Evolutionary conservation across 352 stramenopile genomes (phyloP), one percentile per base, ranked within the genome.

Genomic region (Pythium rishiriense): DNA sequence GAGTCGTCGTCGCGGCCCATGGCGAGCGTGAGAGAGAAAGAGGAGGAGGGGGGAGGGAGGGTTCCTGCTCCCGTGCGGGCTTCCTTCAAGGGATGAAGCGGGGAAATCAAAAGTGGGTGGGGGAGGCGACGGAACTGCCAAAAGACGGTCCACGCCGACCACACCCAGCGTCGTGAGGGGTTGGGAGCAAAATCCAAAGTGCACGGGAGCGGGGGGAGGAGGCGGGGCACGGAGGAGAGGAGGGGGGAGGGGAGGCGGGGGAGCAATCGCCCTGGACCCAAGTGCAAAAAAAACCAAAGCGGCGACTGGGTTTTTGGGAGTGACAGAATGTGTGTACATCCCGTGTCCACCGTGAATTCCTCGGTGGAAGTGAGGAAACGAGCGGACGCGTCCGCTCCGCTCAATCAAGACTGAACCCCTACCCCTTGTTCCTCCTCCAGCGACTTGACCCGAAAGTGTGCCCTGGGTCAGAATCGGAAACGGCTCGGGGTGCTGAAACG

Each of bases 121-220:
- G 39, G 64, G 35, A 3, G 2, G 22, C 15, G n/a, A 7, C 6
- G 5, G 26, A 15, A 31, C 19, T 29, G 41, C 19, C 63, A 60
- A 59, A 28, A 64, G 25, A 57, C 58, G 63, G 12, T 37, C 29
- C 33, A 43, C 19, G 37, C 31, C 24, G n/a, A 19, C 43, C 56
- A 53, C 31, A 12, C 5, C 21, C 45, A 8, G 21, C 45, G 41
- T 35, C 14, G 22, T 65, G 63, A 56, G 63, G 48, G 31, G 51
- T 50, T 51, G 50, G 39, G 37, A 31, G 72, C 68, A 75, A 83
- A 80, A 79, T 81, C 72, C 67, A 78, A 80, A 83, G 60, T 83
- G 75, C 50, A 19, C 33, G n/a, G 22, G 41, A 60, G 47, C 54
- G 37, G 50, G 24, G 31, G 39, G 59, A 52, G 64, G 35, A 60